These are phyloP conservation scores for Phytophthora idaei DNA, from an alignment of 352 stramenopile species.

Conservation along the genomic window DNA sequence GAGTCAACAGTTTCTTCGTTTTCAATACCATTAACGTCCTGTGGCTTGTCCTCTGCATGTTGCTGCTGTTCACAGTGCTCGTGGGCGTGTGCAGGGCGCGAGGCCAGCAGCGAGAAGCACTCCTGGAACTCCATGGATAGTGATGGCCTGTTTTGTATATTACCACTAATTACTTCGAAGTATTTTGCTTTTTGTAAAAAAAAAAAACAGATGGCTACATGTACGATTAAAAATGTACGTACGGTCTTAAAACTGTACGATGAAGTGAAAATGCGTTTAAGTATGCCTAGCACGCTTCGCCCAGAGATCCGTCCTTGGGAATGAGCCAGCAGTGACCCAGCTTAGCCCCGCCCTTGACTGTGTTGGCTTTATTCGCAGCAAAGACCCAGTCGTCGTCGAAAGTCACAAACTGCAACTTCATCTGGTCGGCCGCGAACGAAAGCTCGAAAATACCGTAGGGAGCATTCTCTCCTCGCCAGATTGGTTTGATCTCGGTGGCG, in stretches of 20 bases:
- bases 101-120: slow-evolving; percentile 69
- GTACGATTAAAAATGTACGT: not conserved
- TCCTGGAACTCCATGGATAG: slow-evolving; percentile 67
- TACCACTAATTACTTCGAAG: too few species aligned
- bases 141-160: not conserved
- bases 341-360: slow-evolving; percentile 53
- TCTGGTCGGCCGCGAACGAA: slow-evolving; percentile 61
- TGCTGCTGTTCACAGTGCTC: slow-evolving; percentile 59
- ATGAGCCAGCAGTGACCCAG: slow-evolving; percentile 77
- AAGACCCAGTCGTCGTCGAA: slow-evolving; percentile 75
- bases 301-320: slow-evolving; percentile 60
- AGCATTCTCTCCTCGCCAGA: slow-evolving; percentile 60
- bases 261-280: slow-evolving; percentile 1
- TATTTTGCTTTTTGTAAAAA: too few species aligned
- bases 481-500: slow-evolving; percentile 45
- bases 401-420: slow-evolving; percentile 68
- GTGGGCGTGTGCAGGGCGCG: slow-evolving; percentile 60
- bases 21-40: not conserved
- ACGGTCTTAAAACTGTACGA: slow-evolving; percentile 10
- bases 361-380: slow-evolving; percentile 37
- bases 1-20: not conserved
- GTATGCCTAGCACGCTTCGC: slow-evolving; percentile 23
- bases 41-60: not conserved
- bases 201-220: slow-evolving; percentile 4
- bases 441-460: slow-evolving; percentile 80